These are phyloP conservation scores for Coemansia sp. DNA, from an alignment of 192 early-diverging fungal species.

Conservation along the genomic window DNA sequence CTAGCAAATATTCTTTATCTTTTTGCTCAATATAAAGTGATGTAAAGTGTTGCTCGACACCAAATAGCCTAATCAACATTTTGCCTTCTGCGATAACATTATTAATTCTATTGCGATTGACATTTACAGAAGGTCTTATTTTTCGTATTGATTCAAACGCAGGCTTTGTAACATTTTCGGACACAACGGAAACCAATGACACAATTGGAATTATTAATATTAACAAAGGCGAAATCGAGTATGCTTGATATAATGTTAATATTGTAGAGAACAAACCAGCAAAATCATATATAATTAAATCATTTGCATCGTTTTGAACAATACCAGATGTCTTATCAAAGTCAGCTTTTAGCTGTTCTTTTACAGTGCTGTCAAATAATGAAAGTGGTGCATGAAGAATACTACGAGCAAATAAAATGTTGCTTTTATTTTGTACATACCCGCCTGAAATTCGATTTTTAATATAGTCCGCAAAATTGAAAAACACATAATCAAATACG, in stretches of 20 bases:
- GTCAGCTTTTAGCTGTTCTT: too few species aligned
- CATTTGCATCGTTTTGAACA: slow-evolving; percentile 5
- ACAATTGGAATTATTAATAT: slow-evolving; percentile 19
- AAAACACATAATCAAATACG: not conserved
- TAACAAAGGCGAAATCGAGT: too few species aligned
- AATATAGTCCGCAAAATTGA: slow-evolving; percentile 1
- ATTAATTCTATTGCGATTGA: slow-evolving; percentile 4
- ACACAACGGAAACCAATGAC: slow-evolving; percentile 6
- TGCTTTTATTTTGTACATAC: slow-evolving; percentile 14
- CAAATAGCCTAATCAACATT: slow-evolving; percentile 65
- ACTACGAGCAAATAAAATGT: slow-evolving; percentile 18
- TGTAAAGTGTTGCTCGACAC: slow-evolving; percentile 57
- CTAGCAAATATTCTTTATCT: slow-evolving; percentile 59
- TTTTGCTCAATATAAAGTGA: too few species aligned
- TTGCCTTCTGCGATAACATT: slow-evolving; percentile 56
- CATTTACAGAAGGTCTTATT: not conserved
- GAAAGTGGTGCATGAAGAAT: slow-evolving; percentile 30
- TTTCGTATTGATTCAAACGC: too few species aligned
- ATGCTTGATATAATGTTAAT: too few species aligned
- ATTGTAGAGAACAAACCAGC: too few species aligned
- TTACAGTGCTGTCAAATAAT: slow-evolving; percentile 33
- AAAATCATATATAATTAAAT: slow-evolving; percentile 15
- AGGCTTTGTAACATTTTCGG: not conserved
- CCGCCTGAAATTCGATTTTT: not conserved
- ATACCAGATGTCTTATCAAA: slow-evolving; percentile 16